Evolutionary conservation across 371 early-diverging fungal species (phyloP).

Genomic region (Mucor velutinosus): DNA sequence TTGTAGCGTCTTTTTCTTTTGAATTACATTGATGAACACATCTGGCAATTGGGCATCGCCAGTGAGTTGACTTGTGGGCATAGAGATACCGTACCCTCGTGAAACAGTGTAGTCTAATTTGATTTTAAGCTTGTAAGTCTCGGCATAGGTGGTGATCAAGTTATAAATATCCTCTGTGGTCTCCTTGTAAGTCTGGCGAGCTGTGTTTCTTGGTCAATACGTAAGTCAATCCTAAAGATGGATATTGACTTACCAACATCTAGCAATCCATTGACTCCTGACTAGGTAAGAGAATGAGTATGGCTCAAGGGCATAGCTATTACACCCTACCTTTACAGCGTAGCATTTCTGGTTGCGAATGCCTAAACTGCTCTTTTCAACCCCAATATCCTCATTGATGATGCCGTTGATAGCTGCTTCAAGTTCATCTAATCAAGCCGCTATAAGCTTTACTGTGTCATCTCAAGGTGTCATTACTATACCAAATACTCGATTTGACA

Average conservation of each 20-base stretch:
- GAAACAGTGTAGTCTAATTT: constrained; percentile 66
- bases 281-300: constrained; percentile 31
- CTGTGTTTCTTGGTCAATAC: constrained; percentile 16
- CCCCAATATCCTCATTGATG: constrained; percentile 69
- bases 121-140: constrained; percentile 58
- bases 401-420: constrained; percentile 46
- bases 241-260: constrained; percentile 73
- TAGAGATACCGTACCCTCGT: constrained; percentile 67
- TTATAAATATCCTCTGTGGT: constrained; percentile 83
- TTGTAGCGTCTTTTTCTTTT: constrained; percentile 59
- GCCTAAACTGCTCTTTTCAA: constrained; percentile 74
- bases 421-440: constrained; percentile 32
- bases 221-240: not conserved
- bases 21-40: constrained; percentile 62
- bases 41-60: constrained; percentile 42
- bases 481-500: constrained; percentile 32
- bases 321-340: constrained; percentile 64
- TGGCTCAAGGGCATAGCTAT: not conserved
- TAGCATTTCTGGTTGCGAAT: constrained; percentile 86
- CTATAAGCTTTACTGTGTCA: not conserved
- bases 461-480: not conserved
- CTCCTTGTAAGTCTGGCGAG: constrained; percentile 86
- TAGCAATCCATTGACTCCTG: constrained; percentile 84
- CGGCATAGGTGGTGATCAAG: constrained; percentile 57
- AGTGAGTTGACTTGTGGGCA: constrained; percentile 38